Base-by-base conservation (phyloP, 495 filamentous ascomycete species). In the Geoglossum glabrum region DNA sequence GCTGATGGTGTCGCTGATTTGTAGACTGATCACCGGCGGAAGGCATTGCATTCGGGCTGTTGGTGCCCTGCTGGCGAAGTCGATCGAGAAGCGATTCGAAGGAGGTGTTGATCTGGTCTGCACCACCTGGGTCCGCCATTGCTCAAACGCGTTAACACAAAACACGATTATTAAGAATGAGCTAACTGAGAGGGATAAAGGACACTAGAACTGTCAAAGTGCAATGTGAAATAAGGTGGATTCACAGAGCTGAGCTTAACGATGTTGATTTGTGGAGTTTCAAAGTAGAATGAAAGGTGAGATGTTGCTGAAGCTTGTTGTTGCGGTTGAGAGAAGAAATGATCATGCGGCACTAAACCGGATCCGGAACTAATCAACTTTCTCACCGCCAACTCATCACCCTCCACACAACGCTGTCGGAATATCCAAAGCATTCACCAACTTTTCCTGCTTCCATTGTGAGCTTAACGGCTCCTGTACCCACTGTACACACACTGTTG, bases 61-160 rank as follows among this genome's bases (percentile, higher is more conserved):
- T 52, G 21, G 28, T n/a, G 49, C 28, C 30, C 49, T 52, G 49
- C 17, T 52, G 49, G 17, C 49, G 49, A 26, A 52, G 49, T 52
- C 49, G 49, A 52, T 52, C 49, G 49, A 52, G 26, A 13, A 52
- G 49, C 49, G 49, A 52, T 52, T 52, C 49, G 49, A 52, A 52
- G 23, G 49, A 52, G 26, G 7, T 31, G 28, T 30, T 52, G 7
- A 28, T 1, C 28, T 52, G 49, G 28, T 52, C 49, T 47, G 17
- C 15, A 47, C 43, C 43, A 23, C 43, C 43, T 52, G 49, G 49
- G 4, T 52, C 49, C 17, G 49, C 49, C 49, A 52, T 52, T 13
- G 15, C 19, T 52, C 49, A 31, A 52, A 52, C 26, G 49, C 49
- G 49, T 52, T 13, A 28, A 25, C 46, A 8, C 43, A 28, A 31